Percentiles rank a stretch among this genome's conserved stretches.
These are phyloP conservation scores for Colletotrichum neosansevieriae DNA, from an alignment of 2,329 filamentous ascomycete species.

Conservation along the genomic window DNA sequence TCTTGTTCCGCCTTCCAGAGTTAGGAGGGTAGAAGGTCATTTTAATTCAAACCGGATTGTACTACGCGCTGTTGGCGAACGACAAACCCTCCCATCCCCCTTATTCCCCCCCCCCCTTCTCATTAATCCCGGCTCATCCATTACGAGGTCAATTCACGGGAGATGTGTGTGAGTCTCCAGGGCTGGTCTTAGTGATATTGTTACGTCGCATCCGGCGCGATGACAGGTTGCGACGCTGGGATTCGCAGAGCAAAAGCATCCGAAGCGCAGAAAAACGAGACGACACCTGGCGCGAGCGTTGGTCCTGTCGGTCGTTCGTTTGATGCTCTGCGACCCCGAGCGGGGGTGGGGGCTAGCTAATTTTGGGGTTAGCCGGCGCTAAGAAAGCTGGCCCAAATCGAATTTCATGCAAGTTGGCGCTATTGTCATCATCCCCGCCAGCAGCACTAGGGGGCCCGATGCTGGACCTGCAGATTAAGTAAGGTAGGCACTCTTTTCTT, in stretches of 20 bases:
- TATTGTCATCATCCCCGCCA: neutral
- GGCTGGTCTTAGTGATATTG: constrained; percentile 9
- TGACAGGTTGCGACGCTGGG: neutral
- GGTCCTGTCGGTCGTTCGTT: constrained; percentile 11
- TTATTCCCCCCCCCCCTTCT: neutral
- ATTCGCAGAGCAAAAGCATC: constrained; percentile 3
- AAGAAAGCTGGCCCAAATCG: neutral
- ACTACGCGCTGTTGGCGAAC: neutral
- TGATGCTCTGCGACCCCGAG: constrained; percentile 17
- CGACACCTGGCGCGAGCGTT: constrained; percentile 14
- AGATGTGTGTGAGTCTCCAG: neutral
- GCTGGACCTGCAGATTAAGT: constrained; percentile 1
- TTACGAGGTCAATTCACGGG: neutral
- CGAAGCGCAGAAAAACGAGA: constrained; percentile 11
- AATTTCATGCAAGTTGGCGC: constrained; percentile 12
- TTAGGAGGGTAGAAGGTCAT: neutral
- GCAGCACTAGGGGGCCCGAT: neutral
- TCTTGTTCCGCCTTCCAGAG: neutral
- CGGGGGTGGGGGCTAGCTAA: neutral
- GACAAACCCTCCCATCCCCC: neutral
- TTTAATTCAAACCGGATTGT: neutral
- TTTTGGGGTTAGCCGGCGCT: neutral
- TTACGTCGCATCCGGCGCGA: constrained; percentile 15
- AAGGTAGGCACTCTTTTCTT: neutral
- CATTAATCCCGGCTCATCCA: neutral